Conservation (phyloP, 495 filamentous ascomycete genomes). For the Bacidia rubella region DNA sequence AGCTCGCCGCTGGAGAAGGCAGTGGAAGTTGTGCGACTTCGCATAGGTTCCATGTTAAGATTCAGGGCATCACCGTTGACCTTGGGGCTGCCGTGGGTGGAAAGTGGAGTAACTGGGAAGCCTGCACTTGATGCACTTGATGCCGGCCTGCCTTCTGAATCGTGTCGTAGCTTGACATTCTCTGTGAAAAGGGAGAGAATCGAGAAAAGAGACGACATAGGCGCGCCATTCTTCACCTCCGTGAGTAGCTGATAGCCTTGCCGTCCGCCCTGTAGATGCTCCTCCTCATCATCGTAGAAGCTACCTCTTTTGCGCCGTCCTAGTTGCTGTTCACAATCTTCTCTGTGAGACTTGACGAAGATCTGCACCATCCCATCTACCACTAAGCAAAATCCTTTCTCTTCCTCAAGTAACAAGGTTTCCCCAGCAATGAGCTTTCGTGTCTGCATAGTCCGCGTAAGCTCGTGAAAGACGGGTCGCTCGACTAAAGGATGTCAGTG, state of each 20-base stretch:
- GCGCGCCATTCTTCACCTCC: constrained; percentile 94
- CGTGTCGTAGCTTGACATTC: constrained; percentile 64
- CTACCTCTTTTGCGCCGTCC: constrained; percentile 18
- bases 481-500: constrained; percentile 38
- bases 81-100: constrained; percentile 32
- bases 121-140: constrained; percentile 31
- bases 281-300: constrained; percentile 55
- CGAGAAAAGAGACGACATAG: constrained; percentile 96
- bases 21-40: constrained; percentile 13
- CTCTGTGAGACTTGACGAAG: constrained; percentile 80
- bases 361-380: constrained; percentile 96
- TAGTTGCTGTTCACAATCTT: constrained; percentile 30
- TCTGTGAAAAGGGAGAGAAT: constrained; percentile 95
- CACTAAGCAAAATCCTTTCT: constrained; percentile 94
- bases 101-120: constrained; percentile 28
- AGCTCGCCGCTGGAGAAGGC: constrained; percentile 22
- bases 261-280: constrained; percentile 40
- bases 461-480: constrained; percentile 89
- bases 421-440: constrained; percentile 91
- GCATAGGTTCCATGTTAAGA: constrained; percentile 13
- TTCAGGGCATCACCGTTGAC: constrained; percentile 27
- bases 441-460: constrained; percentile 96
- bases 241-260: constrained; percentile 88
- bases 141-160: constrained; percentile 41
- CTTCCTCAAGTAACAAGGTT: constrained; percentile 86